Conservation (phyloP, 345 rosid species). For the Dimocarpus longan region DNA sequence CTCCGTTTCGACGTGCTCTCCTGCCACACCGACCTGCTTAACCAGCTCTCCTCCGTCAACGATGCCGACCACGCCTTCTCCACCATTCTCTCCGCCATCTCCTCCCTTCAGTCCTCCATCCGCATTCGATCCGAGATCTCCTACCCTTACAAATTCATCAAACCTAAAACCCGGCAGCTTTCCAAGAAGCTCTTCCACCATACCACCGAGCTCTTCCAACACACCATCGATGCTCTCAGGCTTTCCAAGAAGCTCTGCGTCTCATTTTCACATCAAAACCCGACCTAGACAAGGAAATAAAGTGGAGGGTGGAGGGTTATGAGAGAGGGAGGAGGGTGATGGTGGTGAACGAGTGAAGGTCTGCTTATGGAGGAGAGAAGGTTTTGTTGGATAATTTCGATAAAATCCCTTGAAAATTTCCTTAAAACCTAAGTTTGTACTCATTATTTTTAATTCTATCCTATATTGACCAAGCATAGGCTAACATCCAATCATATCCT, state of each 20-base stretch:
- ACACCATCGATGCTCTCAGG: constrained; percentile 77
- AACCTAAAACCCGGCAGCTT: constrained; percentile 67
- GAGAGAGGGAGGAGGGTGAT: no score
- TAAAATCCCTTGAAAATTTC: no score
- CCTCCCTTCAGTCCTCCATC: constrained; percentile 83
- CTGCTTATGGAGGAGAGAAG: no score
- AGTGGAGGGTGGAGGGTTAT: no score
- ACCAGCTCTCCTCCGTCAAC: constrained; percentile 82
- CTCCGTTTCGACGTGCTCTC: constrained; percentile 86
- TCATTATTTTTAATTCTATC: no score
- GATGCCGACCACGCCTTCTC: constrained; percentile 83
- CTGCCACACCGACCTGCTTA: constrained; percentile 78
- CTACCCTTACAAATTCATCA: constrained; percentile 62
- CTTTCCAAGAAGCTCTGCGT: constrained; percentile 79
- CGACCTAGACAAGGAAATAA: constrained; percentile 50
- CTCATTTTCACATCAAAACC: constrained; percentile 49
- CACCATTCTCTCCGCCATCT: constrained; percentile 77
- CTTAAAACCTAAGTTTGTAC: no score
- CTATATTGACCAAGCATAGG: no score
- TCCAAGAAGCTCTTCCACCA: constrained; percentile 74
- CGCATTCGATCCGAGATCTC: constrained; percentile 84
- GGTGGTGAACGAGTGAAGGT: no score
- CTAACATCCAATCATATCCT: no score
- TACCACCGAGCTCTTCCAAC: constrained; percentile 72
- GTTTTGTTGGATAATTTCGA: no score